Evolutionary conservation across 2,329 filamentous ascomycete species (phyloP), one percentile per base, ranked within the genome.

Genomic region (Pestalotiopsis sp.): DNA sequence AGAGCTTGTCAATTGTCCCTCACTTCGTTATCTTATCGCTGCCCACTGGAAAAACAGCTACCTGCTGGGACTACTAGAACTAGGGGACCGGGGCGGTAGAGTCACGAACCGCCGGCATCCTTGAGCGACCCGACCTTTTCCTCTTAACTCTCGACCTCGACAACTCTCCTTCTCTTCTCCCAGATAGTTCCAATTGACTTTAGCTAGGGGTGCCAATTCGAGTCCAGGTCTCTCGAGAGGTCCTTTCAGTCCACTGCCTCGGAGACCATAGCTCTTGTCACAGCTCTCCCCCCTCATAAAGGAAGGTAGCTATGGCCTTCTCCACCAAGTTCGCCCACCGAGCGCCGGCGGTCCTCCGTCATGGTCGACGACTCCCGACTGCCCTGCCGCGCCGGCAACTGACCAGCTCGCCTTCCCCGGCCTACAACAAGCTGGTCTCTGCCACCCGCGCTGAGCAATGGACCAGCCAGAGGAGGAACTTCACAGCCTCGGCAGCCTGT

Each of bases 311-410:
- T 65, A 77, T 78, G 77, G 75, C 77, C 69, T 73, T 78, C 69
- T 76, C 76, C 70, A 75, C 74, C 68, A 78, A 73, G 72, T 78
- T 89, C 80, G 86, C 87, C 75, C 86, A 86, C 77, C 85, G 87
- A 77, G 86, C 87, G 76, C 87, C 87, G 80, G 83, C 85, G 75
- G 78, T 88, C 77, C 83, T 90, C 80, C 86, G 87, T 78, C 83
- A 86, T 79, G 83, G 83, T 75, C 83, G 84, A 75, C 84, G 85
- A 73, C 73, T 87, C 64, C 84, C 86, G 67, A 76, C 81, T 72
- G 76, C 80, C 71, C 79, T 83, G 72, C 77, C 82, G 58, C 77
- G 80, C 73, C 82, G 85, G 77, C 75, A 83, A 69, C 80, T 87
- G 74, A 77, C 81, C 36, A 78, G 76, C 60, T 72, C 77, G 71